These are phyloP conservation scores for Bipolaris bicolor DNA, from an alignment of 2,329 filamentous ascomycete genomes.

Conservation along the genomic window DNA sequence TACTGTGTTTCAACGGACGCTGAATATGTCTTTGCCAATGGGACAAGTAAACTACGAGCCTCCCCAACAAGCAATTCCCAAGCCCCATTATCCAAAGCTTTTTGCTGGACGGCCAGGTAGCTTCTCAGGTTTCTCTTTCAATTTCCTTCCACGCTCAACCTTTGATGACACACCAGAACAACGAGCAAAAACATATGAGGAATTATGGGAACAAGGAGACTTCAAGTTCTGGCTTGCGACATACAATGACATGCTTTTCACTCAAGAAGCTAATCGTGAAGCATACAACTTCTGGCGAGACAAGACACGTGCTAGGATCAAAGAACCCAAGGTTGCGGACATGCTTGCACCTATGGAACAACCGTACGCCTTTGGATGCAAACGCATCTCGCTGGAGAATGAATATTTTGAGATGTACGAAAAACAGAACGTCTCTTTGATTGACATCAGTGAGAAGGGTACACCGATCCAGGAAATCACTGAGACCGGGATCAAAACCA, in stretches of 20 bases:
- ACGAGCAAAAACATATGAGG: constrained; percentile 23
- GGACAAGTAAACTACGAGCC: constrained; percentile 20
- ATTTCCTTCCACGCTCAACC: constrained; percentile 24
- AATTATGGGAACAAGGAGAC: constrained; percentile 28
- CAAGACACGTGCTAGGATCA: constrained; percentile 47
- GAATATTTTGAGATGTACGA: constrained; percentile 50
- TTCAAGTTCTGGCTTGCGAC: constrained; percentile 34
- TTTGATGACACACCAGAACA: constrained; percentile 30
- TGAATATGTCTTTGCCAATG: constrained; percentile 44
- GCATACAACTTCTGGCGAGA: constrained; percentile 55
- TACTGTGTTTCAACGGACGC: constrained; percentile 68
- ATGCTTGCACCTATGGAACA: constrained; percentile 50
- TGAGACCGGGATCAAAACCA: constrained; percentile 56
- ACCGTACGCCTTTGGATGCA: constrained; percentile 30
- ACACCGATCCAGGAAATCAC: constrained; percentile 56
- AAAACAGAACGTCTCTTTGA: constrained; percentile 56
- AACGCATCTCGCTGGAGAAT: constrained; percentile 32
- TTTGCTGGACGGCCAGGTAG: constrained; percentile 10
- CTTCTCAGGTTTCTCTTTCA: constrained; percentile 30
- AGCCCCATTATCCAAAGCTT: constrained; percentile 35
- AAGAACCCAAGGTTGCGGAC: constrained; percentile 45
- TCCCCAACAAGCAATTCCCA: constrained; percentile 53
- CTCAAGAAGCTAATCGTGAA: constrained; percentile 47
- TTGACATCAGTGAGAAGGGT: constrained; percentile 45
- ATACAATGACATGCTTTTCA: constrained; percentile 47